phyloP scores from a whole-genome alignment of 1,284 basidiomycete species.

The Puccinia coronata region DNA sequence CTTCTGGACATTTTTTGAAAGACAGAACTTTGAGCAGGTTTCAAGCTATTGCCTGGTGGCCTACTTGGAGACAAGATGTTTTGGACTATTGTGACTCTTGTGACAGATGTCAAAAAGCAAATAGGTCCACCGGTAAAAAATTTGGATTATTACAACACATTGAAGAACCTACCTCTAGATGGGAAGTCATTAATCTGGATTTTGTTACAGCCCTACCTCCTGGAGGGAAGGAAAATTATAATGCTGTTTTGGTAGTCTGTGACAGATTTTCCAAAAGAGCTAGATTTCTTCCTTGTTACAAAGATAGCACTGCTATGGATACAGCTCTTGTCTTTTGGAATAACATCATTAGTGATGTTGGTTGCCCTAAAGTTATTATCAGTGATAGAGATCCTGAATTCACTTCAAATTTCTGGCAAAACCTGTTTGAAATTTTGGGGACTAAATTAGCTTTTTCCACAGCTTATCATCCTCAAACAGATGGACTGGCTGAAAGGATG shows the following conservation, averaged over 20 bases:
- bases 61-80: not conserved
- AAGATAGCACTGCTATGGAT: constrained; percentile 5
- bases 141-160: not conserved
- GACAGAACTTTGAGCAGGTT: not conserved
- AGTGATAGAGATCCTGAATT: not conserved
- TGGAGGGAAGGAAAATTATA: constrained; percentile 1
- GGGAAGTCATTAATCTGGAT: not conserved
- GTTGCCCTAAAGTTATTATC: no score
- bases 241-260: not conserved
- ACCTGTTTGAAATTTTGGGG: not conserved
- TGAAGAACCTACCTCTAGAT: not conserved
- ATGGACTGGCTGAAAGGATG: no score
- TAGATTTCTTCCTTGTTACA: constrained; percentile 7
- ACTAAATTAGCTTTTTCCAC: no score
- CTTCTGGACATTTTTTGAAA: not conserved
- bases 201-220: no score
- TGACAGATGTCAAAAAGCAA: no score
- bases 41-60: constrained; percentile 18
- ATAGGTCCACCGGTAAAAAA: not conserved
- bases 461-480: no score
- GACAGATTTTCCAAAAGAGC: constrained; percentile 13
- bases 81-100: no score
- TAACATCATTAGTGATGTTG: not conserved
- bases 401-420: not conserved
- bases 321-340: not conserved